Percentiles rank a stretch among this genome's conserved stretches.
phyloP scores from a whole-genome alignment of 768 basidiomycete species.

The Rhizopogon roseolus region DNA sequence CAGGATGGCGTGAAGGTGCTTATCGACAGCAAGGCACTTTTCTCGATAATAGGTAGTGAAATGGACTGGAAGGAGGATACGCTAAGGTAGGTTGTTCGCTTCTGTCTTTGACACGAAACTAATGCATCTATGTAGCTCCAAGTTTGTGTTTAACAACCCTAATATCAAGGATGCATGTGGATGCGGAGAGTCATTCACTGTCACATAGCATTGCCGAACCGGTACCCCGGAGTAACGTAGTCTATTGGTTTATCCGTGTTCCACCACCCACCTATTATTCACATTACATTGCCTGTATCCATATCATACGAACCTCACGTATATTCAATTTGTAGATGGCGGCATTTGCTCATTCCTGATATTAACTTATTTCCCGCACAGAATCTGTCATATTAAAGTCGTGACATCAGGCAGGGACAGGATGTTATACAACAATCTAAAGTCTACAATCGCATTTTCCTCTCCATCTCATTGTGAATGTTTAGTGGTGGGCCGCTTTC shows the following conservation, averaged over 20 bases:
- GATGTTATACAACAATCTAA: conserved; percentile 7
- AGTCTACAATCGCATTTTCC: conserved; percentile 42
- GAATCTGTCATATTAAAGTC: background rate
- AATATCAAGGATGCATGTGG: conserved; percentile 95
- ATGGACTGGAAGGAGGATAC: conserved; percentile 98
- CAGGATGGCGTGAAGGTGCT: conserved; percentile 93
- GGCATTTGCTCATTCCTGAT: background rate
- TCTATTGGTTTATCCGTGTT: background rate
- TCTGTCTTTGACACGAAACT: conserved; percentile 1
- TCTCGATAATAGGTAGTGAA: conserved; percentile 96
- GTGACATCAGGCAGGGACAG: background rate
- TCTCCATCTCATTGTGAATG: conserved; percentile 67
- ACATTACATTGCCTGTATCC: conserved; percentile 19
- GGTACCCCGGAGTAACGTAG: conserved; percentile 1
- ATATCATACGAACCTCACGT: conserved; percentile 15
- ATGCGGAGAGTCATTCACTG: conserved; percentile 89
- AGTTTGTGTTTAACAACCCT: conserved; percentile 83
- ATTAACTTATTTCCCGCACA: background rate
- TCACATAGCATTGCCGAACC: conserved; percentile 24
- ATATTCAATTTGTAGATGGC: conserved; percentile 9
- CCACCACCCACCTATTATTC: conserved; percentile 4
- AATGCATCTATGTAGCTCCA: conserved; percentile 45
- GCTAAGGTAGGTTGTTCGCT: conserved; percentile 57
- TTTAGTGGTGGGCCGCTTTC: conserved; percentile 46
- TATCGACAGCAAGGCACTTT: conserved; percentile 94